Base-by-base conservation (phyloP, 1,139 yeast genomes). In the Candida buenavistaensis region DNA sequence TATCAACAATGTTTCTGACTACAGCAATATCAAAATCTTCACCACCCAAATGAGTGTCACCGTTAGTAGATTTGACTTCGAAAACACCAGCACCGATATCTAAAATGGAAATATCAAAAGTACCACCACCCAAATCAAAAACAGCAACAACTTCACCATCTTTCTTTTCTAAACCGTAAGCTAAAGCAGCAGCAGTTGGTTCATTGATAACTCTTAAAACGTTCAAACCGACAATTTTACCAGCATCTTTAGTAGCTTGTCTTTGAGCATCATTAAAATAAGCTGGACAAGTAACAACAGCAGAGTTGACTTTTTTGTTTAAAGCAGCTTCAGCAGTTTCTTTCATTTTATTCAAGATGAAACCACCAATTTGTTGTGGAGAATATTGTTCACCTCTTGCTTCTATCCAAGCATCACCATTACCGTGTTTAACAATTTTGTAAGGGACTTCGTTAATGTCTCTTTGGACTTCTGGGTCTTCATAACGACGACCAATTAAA, bases 381-480 rank as follows among this genome's bases (percentile, higher is more conserved):
- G 98, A 84, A 78, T 57, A 78, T 87, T 88, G 59, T 78, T 80
- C 69, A 86, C 85, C 62, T 95, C 97, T 61, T 85, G 97, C 96
- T 75, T 90, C 97, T 45, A 92, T 85, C 97, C 98, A 94, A 52
- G 98, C 98, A 61, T 94, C 98, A 63, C 98, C 98, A 64, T 92
- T 92, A 47, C 78, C 64, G 77, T 90, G 97, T 77, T 90, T 88
- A 57, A 90, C 87, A 51, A 92, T 92, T 78, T 90, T 90, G 82
- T 87, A 92, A 46, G 98, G 97, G 41, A 90, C 97, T 71, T 90
- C 90, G 63, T 85, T 81, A 64, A 92, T 79, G 65, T 94, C 98
- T 74, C 90, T 85, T 75, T 92, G 97, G 44, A 92, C 97, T 72
- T 92, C 98, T 43, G 72, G 65, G 65, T 92, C 99, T 68, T 90